Evolutionary conservation across 164 flowering plant genomes (phyloP).

Genomic region (Nymphaea thermarum): DNA sequence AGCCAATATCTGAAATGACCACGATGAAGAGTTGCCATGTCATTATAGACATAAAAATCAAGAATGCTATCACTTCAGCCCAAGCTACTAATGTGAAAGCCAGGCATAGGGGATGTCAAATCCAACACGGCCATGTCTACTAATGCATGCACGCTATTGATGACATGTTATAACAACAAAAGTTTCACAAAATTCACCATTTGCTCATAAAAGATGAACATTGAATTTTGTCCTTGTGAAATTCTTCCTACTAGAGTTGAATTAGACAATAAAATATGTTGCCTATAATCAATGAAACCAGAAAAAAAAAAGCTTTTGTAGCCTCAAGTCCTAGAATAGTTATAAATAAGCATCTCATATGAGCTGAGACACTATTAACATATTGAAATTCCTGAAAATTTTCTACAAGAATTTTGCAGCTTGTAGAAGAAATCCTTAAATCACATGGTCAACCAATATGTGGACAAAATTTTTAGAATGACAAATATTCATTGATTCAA

Average conservation of each 20-base stretch:
- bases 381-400: slow-evolving; percentile 44
- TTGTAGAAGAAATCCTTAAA: slow-evolving; percentile 31
- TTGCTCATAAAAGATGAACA: neutral
- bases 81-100: slow-evolving; percentile 25
- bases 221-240: slow-evolving; percentile 47
- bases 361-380: slow-evolving; percentile 39
- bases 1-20: slow-evolving; percentile 21
- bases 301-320: slow-evolving; percentile 54
- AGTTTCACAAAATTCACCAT: neutral
- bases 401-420: slow-evolving; percentile 33
- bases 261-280: slow-evolving; percentile 82
- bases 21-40: slow-evolving; percentile 87
- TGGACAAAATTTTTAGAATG: slow-evolving; percentile 44
- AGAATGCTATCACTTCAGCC: slow-evolving; percentile 27
- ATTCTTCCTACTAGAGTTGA: slow-evolving; percentile 86
- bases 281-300: slow-evolving; percentile 49
- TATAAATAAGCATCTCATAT: slow-evolving; percentile 34
- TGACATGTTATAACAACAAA: neutral
- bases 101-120: slow-evolving; percentile 54
- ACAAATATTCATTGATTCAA: slow-evolving; percentile 36
- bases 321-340: slow-evolving; percentile 60
- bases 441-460: slow-evolving; percentile 73
- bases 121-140: slow-evolving; percentile 73
- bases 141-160: slow-evolving; percentile 43
- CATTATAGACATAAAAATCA: slow-evolving; percentile 55